Evolutionary conservation across 2,329 filamentous ascomycete species (phyloP), one percentile per base, ranked within the genome.

Genomic region (Penicillium glabrum): DNA sequence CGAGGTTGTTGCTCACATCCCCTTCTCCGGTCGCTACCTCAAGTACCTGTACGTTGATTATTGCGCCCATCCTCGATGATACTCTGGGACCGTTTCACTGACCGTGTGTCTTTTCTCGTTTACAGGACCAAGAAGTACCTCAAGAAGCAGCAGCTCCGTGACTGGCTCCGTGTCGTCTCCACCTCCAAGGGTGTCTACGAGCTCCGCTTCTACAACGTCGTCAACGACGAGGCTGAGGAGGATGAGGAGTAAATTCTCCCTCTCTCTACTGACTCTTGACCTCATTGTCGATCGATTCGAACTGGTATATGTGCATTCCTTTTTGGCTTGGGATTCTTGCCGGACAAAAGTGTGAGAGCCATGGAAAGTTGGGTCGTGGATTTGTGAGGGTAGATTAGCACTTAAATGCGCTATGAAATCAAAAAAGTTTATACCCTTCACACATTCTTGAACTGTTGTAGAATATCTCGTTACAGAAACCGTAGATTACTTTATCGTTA

Each of bases 151-250:
- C 93, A 98, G 88, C 91, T 99, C 79, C 91, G 95, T 84, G 95
- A 99, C 86, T 99, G 95, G 95, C 90, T 99, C 77, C 93, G 95
- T 75, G 93, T 99, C 73, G 95, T 99, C 76, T 96, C 92, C 72
- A 98, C 93, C 79, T 92, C 90, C 80, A 93, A 93, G 85, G 93
- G 95, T 78, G 93, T 97, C 68, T 99, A 99, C 86, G 93, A 97
- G 86, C 89, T 99, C 82, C 93, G 96, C 86, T 99, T 99, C 93
- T 99, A 96, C 92, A 99, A 99, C 86, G 93, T 99, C 77, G 93
- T 97, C 75, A 95, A 96, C 82, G 95, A 99, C 79, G 93, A 93
- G 79, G 93, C 86, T 72, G 95, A 98, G 70, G 95, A 99, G 77
- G 95, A 99, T 78, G 95, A 99, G 77, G 95, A 99, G 81, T 99